Conservation (phyloP, 164 flowering plant species). For the Stephania cephalantha region DNA sequence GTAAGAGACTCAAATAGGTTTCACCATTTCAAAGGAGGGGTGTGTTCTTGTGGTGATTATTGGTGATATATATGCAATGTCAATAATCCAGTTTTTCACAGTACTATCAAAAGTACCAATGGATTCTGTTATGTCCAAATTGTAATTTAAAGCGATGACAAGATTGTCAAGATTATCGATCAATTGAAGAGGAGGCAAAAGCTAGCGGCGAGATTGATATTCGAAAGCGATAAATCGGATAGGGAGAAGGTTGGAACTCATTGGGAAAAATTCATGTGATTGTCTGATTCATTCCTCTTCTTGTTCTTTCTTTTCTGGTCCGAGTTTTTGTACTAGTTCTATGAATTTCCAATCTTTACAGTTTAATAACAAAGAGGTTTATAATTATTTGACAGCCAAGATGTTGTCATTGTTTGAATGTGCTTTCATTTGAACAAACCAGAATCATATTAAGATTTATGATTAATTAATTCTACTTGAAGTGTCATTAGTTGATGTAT, state of each 20-base stretch:
- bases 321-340: too few species aligned
- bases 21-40: conserved; percentile 68
- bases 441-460: too few species aligned
- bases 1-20: conserved; percentile 67
- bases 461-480: too few species aligned
- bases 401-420: too few species aligned
- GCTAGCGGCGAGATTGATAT: too few species aligned
- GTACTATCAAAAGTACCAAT: not conserved
- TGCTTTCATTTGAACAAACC: too few species aligned
- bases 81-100: not conserved
- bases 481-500: too few species aligned
- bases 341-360: too few species aligned
- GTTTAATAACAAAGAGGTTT: too few species aligned
- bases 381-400: too few species aligned
- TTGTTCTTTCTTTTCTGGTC: too few species aligned
- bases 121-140: not conserved
- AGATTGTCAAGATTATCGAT: not conserved
- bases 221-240: not conserved
- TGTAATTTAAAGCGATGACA: not conserved
- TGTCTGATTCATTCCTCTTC: not conserved
- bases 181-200: not conserved
- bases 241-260: not conserved
- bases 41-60: conserved; percentile 70
- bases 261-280: not conserved
- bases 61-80: conserved; percentile 32